Conservation (phyloP, 2,329 filamentous ascomycete species). For the Ophiostoma himal-ulmi region DNA sequence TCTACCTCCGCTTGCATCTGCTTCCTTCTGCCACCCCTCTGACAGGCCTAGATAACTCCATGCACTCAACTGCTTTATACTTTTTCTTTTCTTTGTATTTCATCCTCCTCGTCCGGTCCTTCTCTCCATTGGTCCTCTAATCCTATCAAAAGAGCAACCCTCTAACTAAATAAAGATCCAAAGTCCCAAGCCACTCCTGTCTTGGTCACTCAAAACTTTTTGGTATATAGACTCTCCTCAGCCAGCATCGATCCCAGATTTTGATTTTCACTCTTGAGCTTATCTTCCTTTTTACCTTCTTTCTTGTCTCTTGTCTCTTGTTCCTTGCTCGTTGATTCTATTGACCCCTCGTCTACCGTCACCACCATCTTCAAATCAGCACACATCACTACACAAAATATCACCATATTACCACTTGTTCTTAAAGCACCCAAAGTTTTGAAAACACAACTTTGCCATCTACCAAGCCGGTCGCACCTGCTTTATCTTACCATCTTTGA, state of each 20-base stretch:
- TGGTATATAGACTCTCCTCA: slow-evolving; percentile 3
- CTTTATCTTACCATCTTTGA: neutral
- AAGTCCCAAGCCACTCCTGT: slow-evolving; percentile 1
- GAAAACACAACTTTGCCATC: neutral
- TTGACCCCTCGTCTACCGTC: neutral
- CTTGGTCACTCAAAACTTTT: slow-evolving; percentile 9
- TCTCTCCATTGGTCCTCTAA: neutral
- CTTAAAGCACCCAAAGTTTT: neutral
- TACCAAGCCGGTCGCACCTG: slow-evolving; percentile 5
- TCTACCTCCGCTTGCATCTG: neutral
- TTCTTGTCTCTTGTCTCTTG: neutral
- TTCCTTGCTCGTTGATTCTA: neutral
- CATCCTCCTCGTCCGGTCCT: slow-evolving; percentile 1
- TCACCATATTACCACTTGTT: neutral
- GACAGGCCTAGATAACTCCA: neutral
- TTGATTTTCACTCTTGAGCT: neutral
- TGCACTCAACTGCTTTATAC: neutral
- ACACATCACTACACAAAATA: neutral
- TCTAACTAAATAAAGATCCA: neutral
- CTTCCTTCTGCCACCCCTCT: neutral
- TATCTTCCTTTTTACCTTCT: neutral
- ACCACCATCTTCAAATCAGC: neutral
- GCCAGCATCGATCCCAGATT: neutral
- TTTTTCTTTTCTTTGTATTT: no score
- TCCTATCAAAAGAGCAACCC: neutral